Evolutionary conservation across 2,329 filamentous ascomycete genomes (phyloP).

Genomic region (Metarhizium robertsii): DNA sequence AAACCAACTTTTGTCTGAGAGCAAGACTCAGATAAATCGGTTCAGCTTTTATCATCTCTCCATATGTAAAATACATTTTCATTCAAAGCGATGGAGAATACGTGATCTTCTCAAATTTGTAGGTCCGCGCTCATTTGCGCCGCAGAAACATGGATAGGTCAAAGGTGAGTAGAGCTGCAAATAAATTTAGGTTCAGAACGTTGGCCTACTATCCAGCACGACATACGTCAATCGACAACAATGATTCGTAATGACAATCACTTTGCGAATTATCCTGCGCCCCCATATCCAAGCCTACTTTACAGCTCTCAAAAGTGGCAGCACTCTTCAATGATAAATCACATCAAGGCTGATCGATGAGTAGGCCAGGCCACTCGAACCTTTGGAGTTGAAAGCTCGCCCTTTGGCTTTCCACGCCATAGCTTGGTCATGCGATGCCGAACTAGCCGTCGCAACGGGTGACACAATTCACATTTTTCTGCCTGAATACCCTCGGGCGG

Average conservation of each 20-base stretch:
- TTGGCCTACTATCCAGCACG: too few species aligned
- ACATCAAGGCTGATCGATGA: not conserved
- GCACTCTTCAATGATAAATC: not conserved
- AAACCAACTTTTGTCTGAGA: not conserved
- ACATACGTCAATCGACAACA: too few species aligned
- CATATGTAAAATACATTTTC: not conserved
- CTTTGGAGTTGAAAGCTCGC: constrained; percentile 32
- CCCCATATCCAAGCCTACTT: too few species aligned
- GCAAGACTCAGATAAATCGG: not conserved
- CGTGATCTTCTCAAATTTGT: not conserved
- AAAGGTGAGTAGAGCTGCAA: constrained; percentile 10
- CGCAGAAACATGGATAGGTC: constrained; percentile 12
- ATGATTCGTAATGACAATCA: too few species aligned
- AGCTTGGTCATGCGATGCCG: constrained; percentile 48
- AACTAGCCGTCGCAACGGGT: constrained; percentile 47
- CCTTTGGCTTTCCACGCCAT: constrained; percentile 33
- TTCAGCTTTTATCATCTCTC: not conserved
- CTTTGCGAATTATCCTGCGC: too few species aligned
- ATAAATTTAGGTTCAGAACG: too few species aligned
- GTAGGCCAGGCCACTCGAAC: constrained; percentile 37
- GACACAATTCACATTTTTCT: constrained; percentile 44
- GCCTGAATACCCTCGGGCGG: constrained; percentile 30
- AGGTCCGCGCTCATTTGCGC: not conserved
- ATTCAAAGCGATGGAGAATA: not conserved
- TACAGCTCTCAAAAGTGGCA: too few species aligned